These are phyloP conservation scores for Fraxinus greggii DNA, from an alignment of 305 asterid genomes.

Conservation along the genomic window DNA sequence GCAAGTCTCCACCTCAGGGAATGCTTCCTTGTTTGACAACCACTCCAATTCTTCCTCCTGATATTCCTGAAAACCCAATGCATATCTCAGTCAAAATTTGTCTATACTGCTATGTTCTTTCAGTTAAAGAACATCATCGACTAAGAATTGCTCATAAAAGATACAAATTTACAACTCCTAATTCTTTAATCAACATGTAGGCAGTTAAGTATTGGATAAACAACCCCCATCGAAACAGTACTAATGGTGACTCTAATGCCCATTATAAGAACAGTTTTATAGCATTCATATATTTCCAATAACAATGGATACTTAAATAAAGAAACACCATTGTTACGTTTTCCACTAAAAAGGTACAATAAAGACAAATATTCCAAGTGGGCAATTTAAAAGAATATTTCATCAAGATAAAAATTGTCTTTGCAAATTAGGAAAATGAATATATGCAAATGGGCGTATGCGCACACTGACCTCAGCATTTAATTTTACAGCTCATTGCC, in stretches of 20 bases:
- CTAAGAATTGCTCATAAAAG: not conserved
- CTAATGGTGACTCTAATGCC: not conserved
- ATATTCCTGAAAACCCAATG: constrained; percentile 37
- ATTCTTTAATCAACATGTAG: not conserved
- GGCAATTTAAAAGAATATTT: not conserved
- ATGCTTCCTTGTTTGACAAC: constrained; percentile 77
- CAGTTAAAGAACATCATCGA: not conserved
- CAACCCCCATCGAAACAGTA: not conserved
- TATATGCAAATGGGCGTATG: constrained; percentile 14
- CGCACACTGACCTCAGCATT: constrained; percentile 28
- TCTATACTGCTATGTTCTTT: not conserved
- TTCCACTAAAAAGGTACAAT: not conserved
- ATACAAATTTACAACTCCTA: not conserved
- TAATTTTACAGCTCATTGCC: constrained; percentile 53
- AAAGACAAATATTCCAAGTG: constrained; percentile 22
- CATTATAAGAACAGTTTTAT: not conserved
- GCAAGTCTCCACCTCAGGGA: constrained; percentile 67
- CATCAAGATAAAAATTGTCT: constrained; percentile 28
- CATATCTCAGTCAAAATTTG: not conserved
- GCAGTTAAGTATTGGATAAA: not conserved
- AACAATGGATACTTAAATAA: not conserved
- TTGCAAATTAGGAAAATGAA: constrained; percentile 14
- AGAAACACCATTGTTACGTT: constrained; percentile 16
- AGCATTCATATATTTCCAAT: not conserved
- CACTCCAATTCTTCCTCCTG: constrained; percentile 77